Evolutionary conservation across 2,329 filamentous ascomycete genomes (phyloP).

Genomic region (Ophiostoma sp.): DNA sequence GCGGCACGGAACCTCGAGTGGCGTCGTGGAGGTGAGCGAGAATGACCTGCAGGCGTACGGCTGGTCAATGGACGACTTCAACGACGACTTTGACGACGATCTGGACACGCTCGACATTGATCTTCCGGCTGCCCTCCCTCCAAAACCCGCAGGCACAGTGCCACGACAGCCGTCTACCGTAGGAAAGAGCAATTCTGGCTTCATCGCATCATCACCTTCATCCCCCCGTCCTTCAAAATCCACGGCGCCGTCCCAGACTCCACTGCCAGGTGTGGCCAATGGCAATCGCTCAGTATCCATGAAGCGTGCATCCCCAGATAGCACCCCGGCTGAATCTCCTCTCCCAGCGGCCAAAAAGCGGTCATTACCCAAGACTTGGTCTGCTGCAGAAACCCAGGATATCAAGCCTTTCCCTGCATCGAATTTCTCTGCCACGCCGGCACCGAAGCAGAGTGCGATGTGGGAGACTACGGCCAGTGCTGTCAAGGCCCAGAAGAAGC

Average conservation of each 20-base stretch:
- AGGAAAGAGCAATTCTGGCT: neutral
- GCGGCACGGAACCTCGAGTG: neutral
- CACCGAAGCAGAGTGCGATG: slow-evolving; percentile 38
- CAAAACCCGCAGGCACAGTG: slow-evolving; percentile 30
- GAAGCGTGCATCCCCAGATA: slow-evolving; percentile 42
- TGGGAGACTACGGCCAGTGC: slow-evolving; percentile 73
- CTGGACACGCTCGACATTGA: slow-evolving; percentile 62
- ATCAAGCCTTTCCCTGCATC: slow-evolving; percentile 25
- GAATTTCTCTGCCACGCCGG: slow-evolving; percentile 33
- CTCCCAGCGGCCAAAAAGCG: slow-evolving; percentile 53
- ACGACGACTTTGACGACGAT: slow-evolving; percentile 61
- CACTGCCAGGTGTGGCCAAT: neutral
- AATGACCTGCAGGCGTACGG: slow-evolving; percentile 19
- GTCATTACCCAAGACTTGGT: slow-evolving; percentile 49
- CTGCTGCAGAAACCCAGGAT: neutral
- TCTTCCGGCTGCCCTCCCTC: slow-evolving; percentile 49
- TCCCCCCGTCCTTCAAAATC: slow-evolving; percentile 37
- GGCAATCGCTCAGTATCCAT: slow-evolving; percentile 19
- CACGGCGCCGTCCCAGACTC: slow-evolving; percentile 33
- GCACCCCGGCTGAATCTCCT: slow-evolving; percentile 30
- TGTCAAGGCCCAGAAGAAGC: slow-evolving; percentile 71
- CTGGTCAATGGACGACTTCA: slow-evolving; percentile 75
- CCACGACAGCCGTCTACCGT: slow-evolving; percentile 12
- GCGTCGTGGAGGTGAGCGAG: slow-evolving; percentile 11
- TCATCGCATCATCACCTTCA: slow-evolving; percentile 63